Base-by-base conservation (phyloP, 2,329 filamentous ascomycete species). In the Aulographum hederae region DNA sequence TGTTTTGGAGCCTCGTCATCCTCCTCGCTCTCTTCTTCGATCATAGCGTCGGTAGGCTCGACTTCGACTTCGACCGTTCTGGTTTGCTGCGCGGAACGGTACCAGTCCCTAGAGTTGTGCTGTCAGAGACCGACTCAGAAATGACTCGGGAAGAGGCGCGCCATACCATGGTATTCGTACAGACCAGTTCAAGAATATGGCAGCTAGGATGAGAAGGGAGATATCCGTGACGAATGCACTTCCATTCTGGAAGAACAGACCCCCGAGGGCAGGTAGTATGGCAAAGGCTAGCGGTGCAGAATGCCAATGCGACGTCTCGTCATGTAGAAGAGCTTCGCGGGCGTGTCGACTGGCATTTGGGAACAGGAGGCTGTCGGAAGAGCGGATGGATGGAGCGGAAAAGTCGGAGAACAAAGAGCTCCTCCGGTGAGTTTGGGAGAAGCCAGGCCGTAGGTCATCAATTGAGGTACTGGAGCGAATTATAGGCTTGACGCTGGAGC, bases 171-270 rank as follows among this genome's bases (percentile, higher is more conserved):
- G 86, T 41, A 89, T 63, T 34, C 81, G 76, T 27, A 94, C 77
- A 30, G 80, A 85, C 81, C 84, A 94, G 49, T 93, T 85, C 38
- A 95, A 60, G 45, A 94, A 91, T 28, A 94, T 67, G 4, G 77
- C 80, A 2, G 80, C 79, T 38, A 95, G 54, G 3, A 68, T 72
- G 19, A 95, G 57, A 20, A 95, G 61, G 43, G 89, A 76, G 18
- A 92, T 56, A 52, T 95, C 86, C 1, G 84, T 93, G 33, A 85
- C 71, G 38, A 94, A 65, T 1, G 76, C 69, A 42, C 75, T 77
- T 10, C 86, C 86, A 56, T 92, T 79, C 37, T 78, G 69, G 49
- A 93, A 91, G 34, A 94, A 60, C 30, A 91, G 55, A 0, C 85
- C 86, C 1, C 73, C 81, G n/a, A 93, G 48, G 1, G 85, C 84